A percentile compares a stretch with the other conserved stretches of the same genome.
Evolutionary conservation across 345 rosid species (phyloP).

Genomic region (Firmiana major): DNA sequence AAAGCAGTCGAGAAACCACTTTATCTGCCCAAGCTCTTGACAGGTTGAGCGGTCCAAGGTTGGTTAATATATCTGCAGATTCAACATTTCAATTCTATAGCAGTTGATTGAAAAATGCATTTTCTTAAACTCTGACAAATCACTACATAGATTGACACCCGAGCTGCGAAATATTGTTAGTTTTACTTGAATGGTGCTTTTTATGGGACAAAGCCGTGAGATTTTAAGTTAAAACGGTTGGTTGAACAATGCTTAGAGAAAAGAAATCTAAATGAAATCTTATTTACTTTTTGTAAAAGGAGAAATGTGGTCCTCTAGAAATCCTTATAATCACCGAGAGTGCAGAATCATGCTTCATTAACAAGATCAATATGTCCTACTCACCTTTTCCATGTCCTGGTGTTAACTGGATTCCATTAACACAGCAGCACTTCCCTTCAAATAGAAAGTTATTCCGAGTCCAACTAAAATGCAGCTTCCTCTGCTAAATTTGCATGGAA

Average conservation of each 20-base stretch:
- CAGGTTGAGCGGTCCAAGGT: not conserved
- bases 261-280: not conserved
- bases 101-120: not conserved
- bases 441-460: not conserved
- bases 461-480: not conserved
- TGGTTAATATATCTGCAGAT: not conserved
- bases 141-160: too few relatives aligned
- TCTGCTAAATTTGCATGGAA: not conserved
- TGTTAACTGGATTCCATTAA: slow-evolving; percentile 18
- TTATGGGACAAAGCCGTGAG: too few relatives aligned
- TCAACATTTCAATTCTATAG: not conserved
- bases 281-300: not conserved
- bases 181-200: too few relatives aligned
- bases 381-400: slow-evolving; percentile 2
- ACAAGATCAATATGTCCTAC: not conserved
- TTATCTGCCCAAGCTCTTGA: not conserved
- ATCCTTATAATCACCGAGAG: slow-evolving; percentile 2
- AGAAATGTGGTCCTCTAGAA: slow-evolving; percentile 12
- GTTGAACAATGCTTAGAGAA: too few relatives aligned
- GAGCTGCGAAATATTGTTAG: too few relatives aligned
- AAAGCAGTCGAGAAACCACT: slow-evolving; percentile 5
- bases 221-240: too few relatives aligned
- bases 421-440: not conserved
- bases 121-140: not conserved
- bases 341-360: slow-evolving; percentile 11